A percentile compares a stretch with the other conserved stretches of the same genome.
phyloP scores from a whole-genome alignment of 2,329 filamentous ascomycete species.

The Huntiella decipiens region DNA sequence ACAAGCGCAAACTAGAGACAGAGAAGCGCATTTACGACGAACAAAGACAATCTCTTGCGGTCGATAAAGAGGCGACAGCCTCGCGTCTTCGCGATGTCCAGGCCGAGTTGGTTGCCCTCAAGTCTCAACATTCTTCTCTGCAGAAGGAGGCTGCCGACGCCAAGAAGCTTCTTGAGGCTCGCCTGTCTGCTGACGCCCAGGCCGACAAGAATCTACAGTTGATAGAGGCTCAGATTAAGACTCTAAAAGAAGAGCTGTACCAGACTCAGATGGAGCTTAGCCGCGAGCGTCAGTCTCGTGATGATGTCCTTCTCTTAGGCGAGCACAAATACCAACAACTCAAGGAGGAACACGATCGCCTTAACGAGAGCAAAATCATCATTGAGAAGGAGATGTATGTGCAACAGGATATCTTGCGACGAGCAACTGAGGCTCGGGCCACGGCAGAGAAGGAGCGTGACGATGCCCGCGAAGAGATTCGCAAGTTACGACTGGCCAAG shows the following conservation, averaged over 20 bases:
- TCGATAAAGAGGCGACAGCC: constrained; percentile 64
- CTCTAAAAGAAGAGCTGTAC: constrained; percentile 71
- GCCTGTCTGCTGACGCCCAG: constrained; percentile 76
- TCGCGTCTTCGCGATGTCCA: constrained; percentile 64
- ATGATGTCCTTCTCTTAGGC: constrained; percentile 77
- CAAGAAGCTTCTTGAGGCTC: constrained; percentile 67
- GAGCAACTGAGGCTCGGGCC: constrained; percentile 63
- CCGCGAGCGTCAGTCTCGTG: constrained; percentile 76
- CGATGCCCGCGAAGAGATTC: constrained; percentile 71
- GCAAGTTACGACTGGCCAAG: constrained; percentile 64
- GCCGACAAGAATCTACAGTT: constrained; percentile 64
- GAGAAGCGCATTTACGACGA: constrained; percentile 63
- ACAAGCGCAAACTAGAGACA: constrained; percentile 65
- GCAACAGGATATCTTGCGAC: constrained; percentile 76
- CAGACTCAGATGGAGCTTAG: constrained; percentile 75
- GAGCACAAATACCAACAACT: constrained; percentile 74
- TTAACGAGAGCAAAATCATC: constrained; percentile 89
- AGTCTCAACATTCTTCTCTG: constrained; percentile 63
- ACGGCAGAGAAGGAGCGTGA: constrained; percentile 75
- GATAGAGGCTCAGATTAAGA: constrained; percentile 69
- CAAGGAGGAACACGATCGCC: constrained; percentile 63
- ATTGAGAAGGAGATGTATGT: constrained; percentile 97
- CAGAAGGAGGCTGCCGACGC: constrained; percentile 80
- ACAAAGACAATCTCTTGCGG: constrained; percentile 50
- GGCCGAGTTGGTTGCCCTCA: constrained; percentile 73